These are phyloP conservation scores for Candida tetrigidarum DNA, from an alignment of 1,139 yeast genomes.

Conservation along the genomic window DNA sequence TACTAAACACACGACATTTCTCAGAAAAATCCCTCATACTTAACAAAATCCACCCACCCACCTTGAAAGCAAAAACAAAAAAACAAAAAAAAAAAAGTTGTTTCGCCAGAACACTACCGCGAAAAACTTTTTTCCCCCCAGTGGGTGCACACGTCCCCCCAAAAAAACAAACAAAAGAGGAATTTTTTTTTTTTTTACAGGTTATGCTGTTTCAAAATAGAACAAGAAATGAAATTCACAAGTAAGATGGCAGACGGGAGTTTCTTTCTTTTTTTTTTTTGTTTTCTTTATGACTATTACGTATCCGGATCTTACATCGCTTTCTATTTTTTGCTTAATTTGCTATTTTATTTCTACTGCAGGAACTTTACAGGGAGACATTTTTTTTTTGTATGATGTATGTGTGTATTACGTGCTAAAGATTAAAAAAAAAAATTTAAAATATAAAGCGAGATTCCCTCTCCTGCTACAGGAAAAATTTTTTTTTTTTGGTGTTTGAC, in stretches of 20 bases:
- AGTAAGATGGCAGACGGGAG: not conserved
- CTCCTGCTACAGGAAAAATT: not conserved
- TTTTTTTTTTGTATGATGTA: not conserved
- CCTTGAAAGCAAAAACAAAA: too few species aligned
- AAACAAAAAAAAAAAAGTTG: too few species aligned
- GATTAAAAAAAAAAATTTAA: not conserved
- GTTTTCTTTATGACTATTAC: not conserved
- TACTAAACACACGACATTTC: not conserved
- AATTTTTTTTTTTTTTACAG: not conserved
- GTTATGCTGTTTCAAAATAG: slow-evolving; percentile 4
- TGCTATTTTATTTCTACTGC: not conserved
- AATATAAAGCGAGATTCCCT: not conserved
- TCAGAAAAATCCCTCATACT: slow-evolving; percentile 8
- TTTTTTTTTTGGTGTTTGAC: not conserved
- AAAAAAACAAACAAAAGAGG: not conserved
- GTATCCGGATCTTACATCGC: not conserved
- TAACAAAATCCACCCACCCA: not conserved
- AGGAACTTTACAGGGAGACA: not conserved
- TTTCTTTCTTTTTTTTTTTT: not conserved
- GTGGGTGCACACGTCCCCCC: not conserved
- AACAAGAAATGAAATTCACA: not conserved
- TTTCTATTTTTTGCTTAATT: too few species aligned
- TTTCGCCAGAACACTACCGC: slow-evolving; percentile 4
- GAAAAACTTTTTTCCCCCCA: not conserved
- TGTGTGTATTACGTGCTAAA: too few species aligned